These are phyloP conservation scores for Gaeumannomyces sp. DNA, from an alignment of 2,329 filamentous ascomycete genomes.

Conservation along the genomic window DNA sequence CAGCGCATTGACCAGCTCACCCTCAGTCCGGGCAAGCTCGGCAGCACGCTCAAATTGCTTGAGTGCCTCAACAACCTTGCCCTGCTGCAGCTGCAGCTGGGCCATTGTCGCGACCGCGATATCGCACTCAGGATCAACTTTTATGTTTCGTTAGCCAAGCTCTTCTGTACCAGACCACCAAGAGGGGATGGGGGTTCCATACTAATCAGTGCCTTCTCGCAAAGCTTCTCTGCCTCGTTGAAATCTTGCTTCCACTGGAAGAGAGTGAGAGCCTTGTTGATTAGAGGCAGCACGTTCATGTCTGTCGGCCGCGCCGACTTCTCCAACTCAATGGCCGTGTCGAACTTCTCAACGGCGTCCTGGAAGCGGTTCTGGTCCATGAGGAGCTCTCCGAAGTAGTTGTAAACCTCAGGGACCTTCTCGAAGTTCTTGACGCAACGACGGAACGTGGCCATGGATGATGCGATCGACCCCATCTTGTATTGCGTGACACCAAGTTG, in stretches of 20 bases:
- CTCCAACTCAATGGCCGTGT: slow-evolving; percentile 98
- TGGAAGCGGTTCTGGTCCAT: slow-evolving; percentile 94
- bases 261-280: slow-evolving; percentile 95
- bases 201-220: slow-evolving; percentile 96
- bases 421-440: slow-evolving; percentile 98
- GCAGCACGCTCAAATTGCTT: slow-evolving; percentile 96
- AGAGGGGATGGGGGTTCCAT: slow-evolving; percentile 17
- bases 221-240: slow-evolving; percentile 87
- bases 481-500: slow-evolving; percentile 99
- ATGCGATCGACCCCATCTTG: slow-evolving; percentile 98
- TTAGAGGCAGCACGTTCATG: slow-evolving; percentile 95
- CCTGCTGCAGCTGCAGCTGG: slow-evolving; percentile 92
- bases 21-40: slow-evolving; percentile 88
- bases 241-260: slow-evolving; percentile 99
- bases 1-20: slow-evolving; percentile 91
- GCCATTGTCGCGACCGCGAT: slow-evolving; percentile 99
- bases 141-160: slow-evolving; percentile 26
- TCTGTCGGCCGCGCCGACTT: slow-evolving; percentile 87
- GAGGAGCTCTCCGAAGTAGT: slow-evolving; percentile 97
- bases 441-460: slow-evolving; percentile 97
- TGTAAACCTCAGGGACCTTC: slow-evolving; percentile 95
- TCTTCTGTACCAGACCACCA: slow-evolving; percentile 11
- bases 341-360: slow-evolving; percentile 96
- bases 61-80: slow-evolving; percentile 90
- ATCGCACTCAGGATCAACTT: slow-evolving; percentile 98